phyloP scores from a whole-genome alignment of 2,329 filamentous ascomycete genomes.

The Venturia pyrina region DNA sequence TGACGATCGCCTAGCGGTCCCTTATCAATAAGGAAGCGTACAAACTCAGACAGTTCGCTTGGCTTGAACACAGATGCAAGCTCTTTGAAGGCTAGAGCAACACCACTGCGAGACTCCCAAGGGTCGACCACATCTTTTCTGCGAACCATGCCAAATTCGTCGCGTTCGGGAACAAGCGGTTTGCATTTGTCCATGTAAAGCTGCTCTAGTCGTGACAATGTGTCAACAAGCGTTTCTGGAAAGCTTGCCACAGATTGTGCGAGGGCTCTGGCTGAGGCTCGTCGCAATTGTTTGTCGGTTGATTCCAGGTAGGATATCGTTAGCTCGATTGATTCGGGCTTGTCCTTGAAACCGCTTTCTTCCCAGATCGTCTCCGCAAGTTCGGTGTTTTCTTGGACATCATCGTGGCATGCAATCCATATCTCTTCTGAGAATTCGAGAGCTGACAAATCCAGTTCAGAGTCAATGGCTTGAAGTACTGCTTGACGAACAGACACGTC shows the following conservation, averaged over 20 bases:
- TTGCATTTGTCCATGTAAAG: constrained; percentile 73
- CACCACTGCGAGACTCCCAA: constrained; percentile 85
- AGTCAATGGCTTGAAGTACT: constrained; percentile 78
- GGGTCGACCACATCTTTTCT: constrained; percentile 81
- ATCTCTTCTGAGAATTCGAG: constrained; percentile 79
- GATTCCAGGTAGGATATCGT: constrained; percentile 73
- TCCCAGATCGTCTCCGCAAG: constrained; percentile 88
- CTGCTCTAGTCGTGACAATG: constrained; percentile 56
- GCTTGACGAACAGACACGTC: constrained; percentile 73
- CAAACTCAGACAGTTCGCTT: constrained; percentile 62
- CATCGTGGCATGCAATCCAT: constrained; percentile 88
- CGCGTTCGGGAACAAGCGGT: constrained; percentile 70
- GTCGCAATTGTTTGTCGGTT: constrained; percentile 69
- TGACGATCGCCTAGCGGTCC: constrained; percentile 82
- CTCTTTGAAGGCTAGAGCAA: constrained; percentile 78
- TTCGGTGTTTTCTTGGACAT: constrained; percentile 75
- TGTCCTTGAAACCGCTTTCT: constrained; percentile 70
- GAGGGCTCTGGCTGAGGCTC: constrained; percentile 72
- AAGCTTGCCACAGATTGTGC: constrained; percentile 61
- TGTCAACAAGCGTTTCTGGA: constrained; percentile 47
- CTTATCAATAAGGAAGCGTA: constrained; percentile 74
- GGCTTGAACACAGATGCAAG: constrained; percentile 61
- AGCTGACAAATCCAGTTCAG: constrained; percentile 86
- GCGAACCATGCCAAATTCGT: constrained; percentile 88
- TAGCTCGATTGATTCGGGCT: constrained; percentile 52